Evolutionary conservation across 441 rosid species (phyloP).

Genomic region (California macrophylla): DNA sequence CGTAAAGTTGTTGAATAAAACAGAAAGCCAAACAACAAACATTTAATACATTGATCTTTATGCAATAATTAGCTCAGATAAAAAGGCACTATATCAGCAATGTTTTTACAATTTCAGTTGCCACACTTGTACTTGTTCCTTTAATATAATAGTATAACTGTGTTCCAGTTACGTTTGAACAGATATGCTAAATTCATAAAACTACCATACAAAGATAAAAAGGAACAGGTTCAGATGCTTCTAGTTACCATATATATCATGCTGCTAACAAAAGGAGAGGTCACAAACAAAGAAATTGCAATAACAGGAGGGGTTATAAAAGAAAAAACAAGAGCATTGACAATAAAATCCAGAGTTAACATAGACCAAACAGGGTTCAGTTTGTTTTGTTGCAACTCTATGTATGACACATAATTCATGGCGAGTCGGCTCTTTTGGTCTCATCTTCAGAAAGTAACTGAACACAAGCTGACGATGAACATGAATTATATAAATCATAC

Average conservation of each 20-base stretch:
- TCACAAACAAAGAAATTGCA: background rate
- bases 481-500: background rate
- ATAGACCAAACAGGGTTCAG: background rate
- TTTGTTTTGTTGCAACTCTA: background rate
- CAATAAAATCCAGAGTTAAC: background rate
- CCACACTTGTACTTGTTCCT: background rate
- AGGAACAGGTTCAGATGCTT: background rate
- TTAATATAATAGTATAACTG: background rate
- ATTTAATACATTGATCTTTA: background rate
- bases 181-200: background rate
- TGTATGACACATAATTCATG: background rate
- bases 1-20: slow-evolving; percentile 16
- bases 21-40: background rate
- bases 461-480: slow-evolving; percentile 1
- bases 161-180: background rate
- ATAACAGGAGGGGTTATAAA: too few species aligned
- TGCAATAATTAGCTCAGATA: background rate
- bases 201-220: background rate
- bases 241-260: background rate
- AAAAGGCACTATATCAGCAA: background rate
- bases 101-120: background rate
- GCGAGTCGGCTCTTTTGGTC: background rate
- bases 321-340: slow-evolving; percentile 5
- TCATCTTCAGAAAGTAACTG: background rate
- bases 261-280: background rate